Conservation (phyloP, 1,284 basidiomycete genomes). For the Trametes polyzona region DNA sequence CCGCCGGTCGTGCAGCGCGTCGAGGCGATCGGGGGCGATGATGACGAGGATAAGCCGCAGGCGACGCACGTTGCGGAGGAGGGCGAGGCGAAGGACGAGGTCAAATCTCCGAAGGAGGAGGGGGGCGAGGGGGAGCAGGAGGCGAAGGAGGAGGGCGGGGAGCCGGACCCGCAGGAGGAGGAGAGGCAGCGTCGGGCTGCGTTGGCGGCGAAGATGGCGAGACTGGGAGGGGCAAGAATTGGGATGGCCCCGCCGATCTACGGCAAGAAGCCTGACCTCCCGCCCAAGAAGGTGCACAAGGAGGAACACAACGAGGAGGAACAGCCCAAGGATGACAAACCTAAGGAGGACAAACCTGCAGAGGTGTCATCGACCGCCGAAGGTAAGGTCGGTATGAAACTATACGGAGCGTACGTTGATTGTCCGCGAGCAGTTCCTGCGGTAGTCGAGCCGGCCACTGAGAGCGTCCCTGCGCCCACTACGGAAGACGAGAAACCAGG, state of each 20-base stretch:
- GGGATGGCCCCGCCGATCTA: constrained; percentile 78
- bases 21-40: constrained; percentile 42
- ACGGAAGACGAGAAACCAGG: background rate
- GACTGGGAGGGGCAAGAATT: constrained; percentile 83
- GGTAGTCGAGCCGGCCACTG: constrained; percentile 9
- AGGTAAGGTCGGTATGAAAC: constrained; percentile 1
- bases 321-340: constrained; percentile 13
- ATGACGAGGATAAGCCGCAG: constrained; percentile 42
- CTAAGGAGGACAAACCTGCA: constrained; percentile 18
- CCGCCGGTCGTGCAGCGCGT: constrained; percentile 52
- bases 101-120: constrained; percentile 32
- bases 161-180: constrained; percentile 69
- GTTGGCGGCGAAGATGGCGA: constrained; percentile 89
- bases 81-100: constrained; percentile 17
- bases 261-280: constrained; percentile 53
- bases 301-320: constrained; percentile 27
- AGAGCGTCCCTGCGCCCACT: constrained; percentile 4
- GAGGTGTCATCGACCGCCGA: background rate
- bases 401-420: constrained; percentile 1
- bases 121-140: constrained; percentile 38
- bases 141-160: constrained; percentile 46
- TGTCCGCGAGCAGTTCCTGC: background rate
- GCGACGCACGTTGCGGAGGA: constrained; percentile 43
- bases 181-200: constrained; percentile 79
- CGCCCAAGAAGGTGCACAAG: constrained; percentile 46